Conservation (phyloP, 1,284 basidiomycete species). For the Wallemia hederae region DNA sequence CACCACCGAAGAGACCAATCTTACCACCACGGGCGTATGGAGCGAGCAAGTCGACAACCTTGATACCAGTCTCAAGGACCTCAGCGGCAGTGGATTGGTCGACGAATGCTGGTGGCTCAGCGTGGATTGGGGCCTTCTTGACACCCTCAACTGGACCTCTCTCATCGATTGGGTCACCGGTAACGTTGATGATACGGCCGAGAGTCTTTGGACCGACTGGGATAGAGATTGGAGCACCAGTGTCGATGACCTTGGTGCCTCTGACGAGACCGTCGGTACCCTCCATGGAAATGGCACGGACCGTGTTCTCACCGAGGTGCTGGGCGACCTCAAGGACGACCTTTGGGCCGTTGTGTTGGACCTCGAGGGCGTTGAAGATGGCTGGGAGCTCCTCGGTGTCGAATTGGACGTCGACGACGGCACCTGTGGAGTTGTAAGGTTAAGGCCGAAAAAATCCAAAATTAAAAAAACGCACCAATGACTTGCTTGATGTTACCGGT, state of each 20-base stretch:
- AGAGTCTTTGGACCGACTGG: conserved; percentile 80
- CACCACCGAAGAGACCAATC: conserved; percentile 99
- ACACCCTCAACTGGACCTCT: conserved; percentile 92
- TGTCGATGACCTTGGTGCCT: conserved; percentile 88
- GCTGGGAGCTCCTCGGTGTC: conserved; percentile 68
- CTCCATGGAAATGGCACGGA: conserved; percentile 39
- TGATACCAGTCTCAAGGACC: conserved; percentile 97
- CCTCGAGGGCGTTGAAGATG: conserved; percentile 93
- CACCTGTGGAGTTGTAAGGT: conserved; percentile 17
- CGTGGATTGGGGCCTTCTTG: conserved; percentile 72
- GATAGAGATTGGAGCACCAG: conserved; percentile 80
- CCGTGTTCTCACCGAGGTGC: conserved; percentile 93
- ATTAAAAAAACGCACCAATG: conserved; percentile 30
- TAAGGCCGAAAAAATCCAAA: conserved; percentile 6
- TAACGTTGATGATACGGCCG: conserved; percentile 99
- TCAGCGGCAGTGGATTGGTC: conserved; percentile 96
- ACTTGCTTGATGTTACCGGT: conserved; percentile 67
- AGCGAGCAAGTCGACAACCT: conserved; percentile 96
- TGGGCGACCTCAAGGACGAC: conserved; percentile 89
- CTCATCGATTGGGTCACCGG: conserved; percentile 97
- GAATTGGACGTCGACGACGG: conserved; percentile 96
- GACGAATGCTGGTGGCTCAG: conserved; percentile 82
- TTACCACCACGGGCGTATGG: conserved; percentile 99
- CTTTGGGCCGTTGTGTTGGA: conserved; percentile 77
- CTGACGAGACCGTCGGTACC: conserved; percentile 99